Conservation (phyloP, 2,329 filamentous ascomycete genomes). For the Calonectria leucothoes region DNA sequence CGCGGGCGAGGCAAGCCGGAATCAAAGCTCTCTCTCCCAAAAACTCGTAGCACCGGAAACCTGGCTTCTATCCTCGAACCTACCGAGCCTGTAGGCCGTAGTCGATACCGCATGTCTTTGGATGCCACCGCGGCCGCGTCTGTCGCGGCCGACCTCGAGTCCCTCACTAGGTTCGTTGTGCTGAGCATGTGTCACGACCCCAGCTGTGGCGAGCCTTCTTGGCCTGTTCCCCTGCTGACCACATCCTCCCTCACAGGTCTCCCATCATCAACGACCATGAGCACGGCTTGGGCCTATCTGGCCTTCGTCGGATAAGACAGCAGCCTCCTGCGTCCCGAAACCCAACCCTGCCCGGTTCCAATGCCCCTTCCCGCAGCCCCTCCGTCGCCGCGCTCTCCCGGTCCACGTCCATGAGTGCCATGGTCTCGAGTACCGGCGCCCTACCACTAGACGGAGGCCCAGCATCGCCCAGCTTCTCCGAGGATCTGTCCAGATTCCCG, state of each 20-base stretch:
- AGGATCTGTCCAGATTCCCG: slow-evolving; percentile 93
- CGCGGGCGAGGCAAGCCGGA: slow-evolving; percentile 59
- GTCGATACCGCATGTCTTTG: slow-evolving; percentile 79
- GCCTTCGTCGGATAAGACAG: slow-evolving; percentile 93
- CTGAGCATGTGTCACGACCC: slow-evolving; percentile 33
- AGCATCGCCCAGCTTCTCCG: slow-evolving; percentile 80
- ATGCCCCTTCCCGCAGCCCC: slow-evolving; percentile 70
- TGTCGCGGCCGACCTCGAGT: slow-evolving; percentile 71
- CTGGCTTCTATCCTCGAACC: slow-evolving; percentile 60
- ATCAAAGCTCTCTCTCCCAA: slow-evolving; percentile 65
- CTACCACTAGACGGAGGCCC: slow-evolving; percentile 70
- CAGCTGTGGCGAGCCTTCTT: slow-evolving; percentile 28
- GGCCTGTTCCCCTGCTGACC: slow-evolving; percentile 40
- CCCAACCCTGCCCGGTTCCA: slow-evolving; percentile 72
- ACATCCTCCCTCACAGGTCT: slow-evolving; percentile 66
- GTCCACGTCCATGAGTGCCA: slow-evolving; percentile 77
- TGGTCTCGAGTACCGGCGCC: slow-evolving; percentile 68
- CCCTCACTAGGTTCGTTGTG: slow-evolving; percentile 74
- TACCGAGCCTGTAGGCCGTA: slow-evolving; percentile 66
- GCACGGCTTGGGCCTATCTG: slow-evolving; percentile 85
- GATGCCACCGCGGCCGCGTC: slow-evolving; percentile 76
- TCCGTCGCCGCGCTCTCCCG: slow-evolving; percentile 69
- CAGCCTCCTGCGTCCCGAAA: slow-evolving; percentile 74
- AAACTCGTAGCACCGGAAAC: slow-evolving; percentile 75
- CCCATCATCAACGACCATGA: slow-evolving; percentile 88